These are phyloP conservation scores for Dictyostelium capitatum DNA, from an alignment of 78 protist genomes.

Conservation along the genomic window DNA sequence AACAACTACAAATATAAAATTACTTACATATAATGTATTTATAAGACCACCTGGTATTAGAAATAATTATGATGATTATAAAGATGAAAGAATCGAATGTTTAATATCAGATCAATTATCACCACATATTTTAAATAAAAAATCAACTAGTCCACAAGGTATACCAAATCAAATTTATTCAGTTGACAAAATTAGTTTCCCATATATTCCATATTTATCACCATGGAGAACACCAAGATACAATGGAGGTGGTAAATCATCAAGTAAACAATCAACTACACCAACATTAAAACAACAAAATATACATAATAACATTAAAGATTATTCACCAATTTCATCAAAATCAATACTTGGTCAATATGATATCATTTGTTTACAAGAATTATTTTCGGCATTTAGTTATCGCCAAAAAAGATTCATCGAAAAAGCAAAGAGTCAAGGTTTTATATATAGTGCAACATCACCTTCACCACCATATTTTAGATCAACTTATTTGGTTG, in stretches of 20 bases:
- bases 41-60: constrained; percentile 76
- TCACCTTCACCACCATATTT: constrained; percentile 57
- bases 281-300: not conserved
- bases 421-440: constrained; percentile 31
- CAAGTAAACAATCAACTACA: not conserved
- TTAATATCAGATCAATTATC: constrained; percentile 29
- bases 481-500: constrained; percentile 38
- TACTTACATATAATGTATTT: constrained; percentile 68
- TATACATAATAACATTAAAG: not conserved
- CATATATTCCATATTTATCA: constrained; percentile 43
- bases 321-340: not conserved
- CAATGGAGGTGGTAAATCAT: too few relatives aligned
- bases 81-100: constrained; percentile 76
- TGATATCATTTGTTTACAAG: constrained; percentile 72
- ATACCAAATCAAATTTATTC: constrained; percentile 33
- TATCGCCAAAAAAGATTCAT: constrained; percentile 58
- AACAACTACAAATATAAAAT: not conserved
- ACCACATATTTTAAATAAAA: constrained; percentile 19
- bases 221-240: constrained; percentile 57
- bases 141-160: not conserved
- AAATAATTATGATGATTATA: constrained; percentile 60
- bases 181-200: constrained; percentile 39
- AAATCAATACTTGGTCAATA: constrained; percentile 29
- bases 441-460: constrained; percentile 28
- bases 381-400: constrained; percentile 65